Conservation (phyloP, 2,329 filamentous ascomycete genomes). For the Herpotrichia juniperi region DNA sequence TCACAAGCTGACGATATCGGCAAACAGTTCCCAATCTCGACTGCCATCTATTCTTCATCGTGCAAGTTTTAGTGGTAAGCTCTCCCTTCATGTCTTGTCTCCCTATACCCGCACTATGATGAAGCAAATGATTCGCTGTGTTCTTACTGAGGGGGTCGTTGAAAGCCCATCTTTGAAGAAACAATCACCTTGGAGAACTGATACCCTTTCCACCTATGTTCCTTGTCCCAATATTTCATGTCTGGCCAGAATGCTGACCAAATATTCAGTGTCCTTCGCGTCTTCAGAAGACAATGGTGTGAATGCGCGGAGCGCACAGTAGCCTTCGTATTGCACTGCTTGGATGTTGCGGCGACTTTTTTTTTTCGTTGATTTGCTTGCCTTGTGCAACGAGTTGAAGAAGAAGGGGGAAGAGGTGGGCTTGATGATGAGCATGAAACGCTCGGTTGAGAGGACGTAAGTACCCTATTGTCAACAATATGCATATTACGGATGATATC, state of each 20-base stretch:
- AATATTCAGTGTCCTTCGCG: neutral
- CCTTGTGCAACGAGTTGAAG: too few relatives aligned
- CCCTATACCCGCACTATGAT: constrained; percentile 57
- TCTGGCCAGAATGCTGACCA: neutral
- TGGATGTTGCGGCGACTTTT: too few relatives aligned
- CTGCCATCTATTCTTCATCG: neutral
- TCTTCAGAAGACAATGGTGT: neutral
- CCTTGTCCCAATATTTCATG: neutral
- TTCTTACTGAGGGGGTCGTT: constrained; percentile 66
- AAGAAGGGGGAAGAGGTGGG: neutral
- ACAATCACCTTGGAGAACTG: constrained; percentile 13
- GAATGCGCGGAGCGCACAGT: too few relatives aligned
- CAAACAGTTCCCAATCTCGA: constrained; percentile 1
- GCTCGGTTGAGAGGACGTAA: too few relatives aligned
- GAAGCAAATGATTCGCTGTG: constrained; percentile 67
- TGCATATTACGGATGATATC: neutral
- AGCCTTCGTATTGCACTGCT: too few relatives aligned
- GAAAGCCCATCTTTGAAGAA: constrained; percentile 54
- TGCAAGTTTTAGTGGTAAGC: constrained; percentile 21
- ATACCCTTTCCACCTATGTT: neutral
- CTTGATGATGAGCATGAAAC: neutral
- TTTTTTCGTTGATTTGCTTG: too few relatives aligned
- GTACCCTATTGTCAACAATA: neutral
- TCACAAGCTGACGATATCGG: constrained; percentile 27
- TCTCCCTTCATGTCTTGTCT: constrained; percentile 3